Percentiles rank a stretch among this genome's conserved stretches.
Conservation (phyloP, 1,139 yeast genomes). For the Saccharomycopsis phalli region DNA sequence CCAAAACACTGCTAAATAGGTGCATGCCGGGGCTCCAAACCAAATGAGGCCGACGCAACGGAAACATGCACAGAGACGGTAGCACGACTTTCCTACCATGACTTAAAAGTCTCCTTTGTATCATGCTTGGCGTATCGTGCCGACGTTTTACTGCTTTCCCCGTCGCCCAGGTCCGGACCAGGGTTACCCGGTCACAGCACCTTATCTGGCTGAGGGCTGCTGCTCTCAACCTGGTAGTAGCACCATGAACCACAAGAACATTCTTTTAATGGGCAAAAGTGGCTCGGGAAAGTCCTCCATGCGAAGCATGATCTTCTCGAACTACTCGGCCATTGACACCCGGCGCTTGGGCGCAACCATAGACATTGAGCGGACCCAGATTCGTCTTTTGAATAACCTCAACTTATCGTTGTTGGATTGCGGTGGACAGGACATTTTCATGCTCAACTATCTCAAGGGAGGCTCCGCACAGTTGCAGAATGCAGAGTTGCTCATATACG, state of each 20-base stretch:
- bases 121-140: neutral
- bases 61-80: neutral
- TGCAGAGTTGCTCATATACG: slow-evolving; percentile 94
- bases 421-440: slow-evolving; percentile 95
- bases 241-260: slow-evolving; percentile 24
- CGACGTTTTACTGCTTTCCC: neutral
- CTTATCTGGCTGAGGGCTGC: too few relatives aligned
- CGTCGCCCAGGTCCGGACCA: too few relatives aligned
- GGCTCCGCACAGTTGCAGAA: slow-evolving; percentile 42
- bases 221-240: too few relatives aligned
- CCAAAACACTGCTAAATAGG: neutral
- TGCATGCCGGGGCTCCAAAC: neutral
- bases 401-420: slow-evolving; percentile 96
- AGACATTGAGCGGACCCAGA: slow-evolving; percentile 94
- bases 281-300: slow-evolving; percentile 97
- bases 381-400: slow-evolving; percentile 89
- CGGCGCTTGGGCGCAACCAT: slow-evolving; percentile 93
- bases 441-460: slow-evolving; percentile 65
- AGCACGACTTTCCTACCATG: too few relatives aligned
- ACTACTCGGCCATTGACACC: slow-evolving; percentile 95
- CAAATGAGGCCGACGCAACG: neutral
- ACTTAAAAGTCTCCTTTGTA: neutral
- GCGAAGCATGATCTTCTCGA: slow-evolving; percentile 92
- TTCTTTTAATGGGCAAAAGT: slow-evolving; percentile 64
- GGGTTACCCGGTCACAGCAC: neutral